Evolutionary conservation across 257 asterid genomes (phyloP).

Genomic region (Solanum sejunctum): DNA sequence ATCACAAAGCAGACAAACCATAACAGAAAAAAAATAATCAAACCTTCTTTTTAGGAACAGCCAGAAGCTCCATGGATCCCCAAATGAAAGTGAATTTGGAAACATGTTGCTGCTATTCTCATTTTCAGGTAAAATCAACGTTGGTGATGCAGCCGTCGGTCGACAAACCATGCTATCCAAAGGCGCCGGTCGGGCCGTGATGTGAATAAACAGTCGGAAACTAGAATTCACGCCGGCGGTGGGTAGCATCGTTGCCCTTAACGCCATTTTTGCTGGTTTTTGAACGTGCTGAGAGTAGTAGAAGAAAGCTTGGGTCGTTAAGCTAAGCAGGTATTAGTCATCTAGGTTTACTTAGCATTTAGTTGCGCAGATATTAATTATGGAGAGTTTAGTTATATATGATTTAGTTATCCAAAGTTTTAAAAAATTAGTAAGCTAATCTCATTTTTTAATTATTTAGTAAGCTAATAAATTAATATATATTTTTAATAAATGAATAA

Average conservation of each 20-base stretch:
- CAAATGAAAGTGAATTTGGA: conserved; percentile 15
- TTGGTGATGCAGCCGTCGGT: conserved; percentile 21
- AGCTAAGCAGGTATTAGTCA: too few species aligned
- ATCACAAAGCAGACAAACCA: too few species aligned
- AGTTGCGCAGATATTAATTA: too few species aligned
- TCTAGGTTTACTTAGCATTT: too few species aligned
- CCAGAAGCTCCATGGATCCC: conserved; percentile 74
- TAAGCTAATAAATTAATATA: too few species aligned
- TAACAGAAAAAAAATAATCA: neutral
- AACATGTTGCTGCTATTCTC: conserved; percentile 9
- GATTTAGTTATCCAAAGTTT: too few species aligned
- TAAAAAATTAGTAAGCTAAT: too few species aligned
- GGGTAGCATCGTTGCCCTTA: conserved; percentile 15
- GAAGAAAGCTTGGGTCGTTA: neutral
- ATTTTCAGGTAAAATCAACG: conserved; percentile 43
- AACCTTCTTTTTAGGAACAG: conserved; percentile 77
- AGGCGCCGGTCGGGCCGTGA: conserved; percentile 35
- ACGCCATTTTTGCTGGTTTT: conserved; percentile 3
- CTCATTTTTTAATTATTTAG: too few species aligned
- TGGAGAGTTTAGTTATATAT: too few species aligned
- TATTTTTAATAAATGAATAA: too few species aligned
- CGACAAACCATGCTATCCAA: conserved; percentile 16
- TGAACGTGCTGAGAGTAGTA: neutral
- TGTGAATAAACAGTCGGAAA: conserved; percentile 33
- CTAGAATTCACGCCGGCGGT: conserved; percentile 9